Evolutionary conservation across 192 early-diverging fungal genomes (phyloP), one percentile per base, ranked within the genome.

Genomic region (Podila horticola): DNA sequence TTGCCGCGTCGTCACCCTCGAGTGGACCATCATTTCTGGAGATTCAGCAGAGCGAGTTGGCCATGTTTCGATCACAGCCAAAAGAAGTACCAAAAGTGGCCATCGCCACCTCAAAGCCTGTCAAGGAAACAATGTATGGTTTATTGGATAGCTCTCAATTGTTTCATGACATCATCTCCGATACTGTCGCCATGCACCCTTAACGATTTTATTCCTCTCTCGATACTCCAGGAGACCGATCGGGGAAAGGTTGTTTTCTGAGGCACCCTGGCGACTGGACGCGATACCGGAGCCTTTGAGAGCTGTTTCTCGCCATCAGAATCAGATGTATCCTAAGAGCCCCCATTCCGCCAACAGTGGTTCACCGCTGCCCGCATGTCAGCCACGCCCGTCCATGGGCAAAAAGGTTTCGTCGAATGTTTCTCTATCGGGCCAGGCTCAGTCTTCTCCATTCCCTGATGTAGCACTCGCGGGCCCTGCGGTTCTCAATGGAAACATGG

Each of bases 51-150:
- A 58, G 57, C 26, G 73, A 83, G 36, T 58, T 74, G 13, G 50
- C 82, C n/a, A 50, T 72, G n/a, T 69, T 75, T 36, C 30, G 65
- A 62, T n/a, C 60, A 0, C 76, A 72, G 55, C 59, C 65, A 20
- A 72, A 68, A 30, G 70, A 72, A 30, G 57, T 72, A 15, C 76
- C 76, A 9, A 64, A 65, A 28, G 66, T 72, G 3, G 70, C 70
- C 10, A 64, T 79, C 11, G 76, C 76, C 11, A 79, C 76, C 5
- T 79, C 76, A 2, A 79, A 72, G 58, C 76, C 76, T 28, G 70
- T 79, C 24, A 79, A 79, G 41, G 76, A 79, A 36, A 79, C 76
- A 22, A 58, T 64, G 76, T 79, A 72, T 68, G 69, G 13, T 45
- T 45, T 11, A 65, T 10, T 10, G 17, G 24, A 60, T 8, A 12